Percentiles rank a stretch among this genome's conserved stretches.
phyloP scores from a whole-genome alignment of 2,329 filamentous ascomycete genomes.

The Ustulina deusta region DNA sequence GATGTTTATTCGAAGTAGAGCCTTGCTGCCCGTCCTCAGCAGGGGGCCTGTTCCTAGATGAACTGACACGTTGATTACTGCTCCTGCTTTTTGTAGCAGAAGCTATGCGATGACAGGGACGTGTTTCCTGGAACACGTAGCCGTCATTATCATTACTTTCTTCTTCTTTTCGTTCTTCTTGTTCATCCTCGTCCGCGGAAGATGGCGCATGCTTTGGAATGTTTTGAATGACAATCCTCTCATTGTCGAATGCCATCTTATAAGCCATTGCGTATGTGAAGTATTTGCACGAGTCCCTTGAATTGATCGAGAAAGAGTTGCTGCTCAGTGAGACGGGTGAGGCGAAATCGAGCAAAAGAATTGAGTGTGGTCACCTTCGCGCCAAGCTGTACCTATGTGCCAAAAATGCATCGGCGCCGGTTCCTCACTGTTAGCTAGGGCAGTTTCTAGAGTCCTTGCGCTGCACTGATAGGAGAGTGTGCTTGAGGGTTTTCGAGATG shows the following conservation, averaged over 20 bases:
- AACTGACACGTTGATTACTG: not conserved
- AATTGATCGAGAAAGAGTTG: too few species aligned
- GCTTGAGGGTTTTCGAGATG: too few species aligned
- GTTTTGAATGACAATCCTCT: not conserved
- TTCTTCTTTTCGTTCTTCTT: not conserved
- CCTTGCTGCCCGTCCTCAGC: not conserved
- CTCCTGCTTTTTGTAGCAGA: not conserved
- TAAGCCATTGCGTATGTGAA: not conserved
- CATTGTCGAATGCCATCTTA: not conserved
- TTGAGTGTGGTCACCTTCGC: too few species aligned
- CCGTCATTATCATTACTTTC: not conserved
- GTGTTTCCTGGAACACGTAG: not conserved
- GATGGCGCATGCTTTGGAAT: not conserved
- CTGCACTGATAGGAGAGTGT: too few species aligned
- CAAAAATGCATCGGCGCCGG: too few species aligned
- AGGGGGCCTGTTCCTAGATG: not conserved
- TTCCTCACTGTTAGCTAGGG: too few species aligned
- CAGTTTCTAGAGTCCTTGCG: too few species aligned
- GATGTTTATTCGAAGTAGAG: slow-evolving; percentile 3
- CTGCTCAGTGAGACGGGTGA: too few species aligned
- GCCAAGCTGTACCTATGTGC: too few species aligned
- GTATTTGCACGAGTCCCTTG: too few species aligned
- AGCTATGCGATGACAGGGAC: not conserved
- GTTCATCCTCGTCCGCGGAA: not conserved
- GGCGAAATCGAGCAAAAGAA: too few species aligned